Evolutionary conservation across 352 stramenopile species (phyloP), one percentile per base, ranked within the genome.

Genomic region (Globisporangium irregulare): DNA sequence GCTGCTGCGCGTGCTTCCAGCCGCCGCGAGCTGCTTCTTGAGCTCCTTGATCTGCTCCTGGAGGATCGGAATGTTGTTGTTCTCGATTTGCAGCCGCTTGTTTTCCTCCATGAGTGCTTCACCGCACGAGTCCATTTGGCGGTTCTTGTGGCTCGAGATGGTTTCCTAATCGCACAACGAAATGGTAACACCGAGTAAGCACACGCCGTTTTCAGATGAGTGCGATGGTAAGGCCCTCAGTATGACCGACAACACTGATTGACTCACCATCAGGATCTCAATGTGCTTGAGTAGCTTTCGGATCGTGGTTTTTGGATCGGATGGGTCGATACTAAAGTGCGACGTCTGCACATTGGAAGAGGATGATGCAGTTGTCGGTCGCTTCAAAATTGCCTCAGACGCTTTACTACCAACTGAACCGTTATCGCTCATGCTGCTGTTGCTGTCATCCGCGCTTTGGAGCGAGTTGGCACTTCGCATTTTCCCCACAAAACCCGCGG

Each of bases 31-130:
- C 27, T 75, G 72, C 56, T 87, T 90, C 68, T 94, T 94, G 53
- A 94, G 72, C 22, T 76, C 74, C 1, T 80, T 65, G 55, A 94
- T 79, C 73, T 94, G 73, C 20, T 88, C 78, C 64, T 91, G 83
- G 29, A 94, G 71, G 51, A 94, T 86, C 3, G 87, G 86, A 41
- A 94, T 92, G 75, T 94, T 94, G 75, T 92, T 92, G 77, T 92
- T 92, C 57, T 94, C 87, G 8, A 87, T 89, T 68, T 84, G 82
- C 14, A 94, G 67, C 8, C 79, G 80, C 27, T 74, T 77, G 57
- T 86, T 93, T 32, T 93, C 87, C 46, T 86, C 81, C 25, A 89
- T 25, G 15, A 94, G 73, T 10, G 73, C 70, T 4, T 80, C 65
- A 8, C 79, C 77, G n/a, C 79, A 76, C n/a, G 75, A 66, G 55